These are phyloP conservation scores for Aureobasidium sp. DNA, from an alignment of 2,329 filamentous ascomycete species.

Conservation along the genomic window DNA sequence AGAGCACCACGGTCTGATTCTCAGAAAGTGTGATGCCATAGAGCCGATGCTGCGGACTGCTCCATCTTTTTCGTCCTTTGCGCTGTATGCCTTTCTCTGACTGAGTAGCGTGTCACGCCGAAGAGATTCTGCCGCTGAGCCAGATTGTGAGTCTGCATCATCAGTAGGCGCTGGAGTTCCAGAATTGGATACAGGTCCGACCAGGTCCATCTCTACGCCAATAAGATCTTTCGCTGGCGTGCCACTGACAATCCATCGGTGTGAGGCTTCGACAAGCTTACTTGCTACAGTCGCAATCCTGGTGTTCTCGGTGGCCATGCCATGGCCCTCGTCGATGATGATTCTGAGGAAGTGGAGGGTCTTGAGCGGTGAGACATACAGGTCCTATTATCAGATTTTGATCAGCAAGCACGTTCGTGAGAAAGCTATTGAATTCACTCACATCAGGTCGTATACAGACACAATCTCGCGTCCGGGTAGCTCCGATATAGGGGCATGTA, in stretches of 20 bases:
- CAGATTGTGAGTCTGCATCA: neutral
- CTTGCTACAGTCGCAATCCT: constrained; percentile 50
- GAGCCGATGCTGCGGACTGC: constrained; percentile 55
- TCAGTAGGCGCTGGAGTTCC: neutral
- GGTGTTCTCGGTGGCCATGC: constrained; percentile 63
- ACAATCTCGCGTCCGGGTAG: constrained; percentile 38
- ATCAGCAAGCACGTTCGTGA: neutral
- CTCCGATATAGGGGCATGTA: constrained; percentile 38
- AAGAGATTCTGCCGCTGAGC: neutral
- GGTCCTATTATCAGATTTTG: constrained; percentile 18
- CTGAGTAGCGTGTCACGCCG: constrained; percentile 28
- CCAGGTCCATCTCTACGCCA: constrained; percentile 59
- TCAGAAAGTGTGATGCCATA: constrained; percentile 64
- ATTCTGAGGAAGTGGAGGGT: constrained; percentile 77
- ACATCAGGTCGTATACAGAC: constrained; percentile 34
- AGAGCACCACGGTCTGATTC: constrained; percentile 68
- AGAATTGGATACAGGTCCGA: constrained; percentile 24
- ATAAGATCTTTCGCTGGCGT: constrained; percentile 81
- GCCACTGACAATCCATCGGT: constrained; percentile 84
- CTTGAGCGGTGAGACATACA: constrained; percentile 57
- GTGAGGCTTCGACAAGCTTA: constrained; percentile 52
- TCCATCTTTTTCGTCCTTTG: constrained; percentile 33
- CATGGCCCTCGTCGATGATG: constrained; percentile 89
- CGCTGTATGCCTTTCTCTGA: constrained; percentile 35
- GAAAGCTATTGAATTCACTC: neutral